Evolutionary conservation across 805 yeast species (phyloP), one percentile per base, ranked within the genome.

Genomic region (Kodamaea neixiangensis): DNA sequence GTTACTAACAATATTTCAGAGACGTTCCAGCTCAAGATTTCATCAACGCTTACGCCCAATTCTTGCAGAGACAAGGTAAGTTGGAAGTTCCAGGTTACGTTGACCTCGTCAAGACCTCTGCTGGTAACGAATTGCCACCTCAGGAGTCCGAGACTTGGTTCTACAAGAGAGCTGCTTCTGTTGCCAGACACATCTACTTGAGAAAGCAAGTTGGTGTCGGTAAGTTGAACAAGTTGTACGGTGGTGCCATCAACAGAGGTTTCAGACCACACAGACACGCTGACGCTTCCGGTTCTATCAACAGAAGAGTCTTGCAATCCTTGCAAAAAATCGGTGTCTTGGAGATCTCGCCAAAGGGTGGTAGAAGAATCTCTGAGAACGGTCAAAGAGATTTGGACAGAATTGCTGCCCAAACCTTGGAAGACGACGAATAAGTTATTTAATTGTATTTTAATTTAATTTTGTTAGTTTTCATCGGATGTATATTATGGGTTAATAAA

Each of bases 341-440:
- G 68, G 99, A 93, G 83, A 82, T 87, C 76, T 85, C 96, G 75
- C 89, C 91, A 80, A 90, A 89, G 81, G 97, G 97, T 77, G 99
- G 99, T 79, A 94, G 99, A 87, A 90, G 92, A 81, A 90, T 94
- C 86, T 87, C 97, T 61, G 97, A 90, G 77, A 89, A 91, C 81
- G 99, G 99, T 77, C 98, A 93, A 84, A 92, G 99, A 89, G 99
- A 94, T 83, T 88, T 94, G 83, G 99, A 94, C 84, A 97, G 99
- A 87, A 93, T 93, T 78, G 98, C 98, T 75, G 97, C 96, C 77
- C 97, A 91, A 83, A 90, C 97, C 76, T 85, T 89, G 78, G 96
- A 91, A 82, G 85, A 84, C 74, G 94, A 88, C 72, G 96, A 88
- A 59, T 56, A 55, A 56, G 50, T 55, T 49, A 54, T 55, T 51